These are phyloP conservation scores for Drechslerella stenobrocha DNA, from an alignment of 2,329 filamentous ascomycete genomes.

Conservation along the genomic window DNA sequence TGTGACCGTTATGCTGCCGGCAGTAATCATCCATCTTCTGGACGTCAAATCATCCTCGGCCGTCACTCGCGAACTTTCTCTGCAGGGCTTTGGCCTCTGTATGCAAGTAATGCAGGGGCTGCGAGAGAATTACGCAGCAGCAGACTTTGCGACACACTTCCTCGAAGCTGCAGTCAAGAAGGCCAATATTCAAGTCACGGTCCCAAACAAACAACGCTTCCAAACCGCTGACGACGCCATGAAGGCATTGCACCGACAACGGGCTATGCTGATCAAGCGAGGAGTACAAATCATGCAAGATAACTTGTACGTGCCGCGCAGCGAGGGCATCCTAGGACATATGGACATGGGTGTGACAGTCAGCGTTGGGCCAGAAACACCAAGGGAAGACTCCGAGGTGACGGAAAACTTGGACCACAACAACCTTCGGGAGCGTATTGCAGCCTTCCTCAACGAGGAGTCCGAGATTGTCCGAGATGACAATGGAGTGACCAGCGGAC, in stretches of 20 bases:
- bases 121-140: constrained; percentile 85
- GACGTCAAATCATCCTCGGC: constrained; percentile 84
- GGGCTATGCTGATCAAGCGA: constrained; percentile 38
- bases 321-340: constrained; percentile 36
- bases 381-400: constrained; percentile 38
- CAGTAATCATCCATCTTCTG: constrained; percentile 89
- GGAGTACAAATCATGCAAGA: constrained; percentile 47
- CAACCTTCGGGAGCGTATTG: constrained; percentile 37
- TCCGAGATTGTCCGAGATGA: constrained; percentile 37
- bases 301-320: constrained; percentile 44
- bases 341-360: constrained; percentile 43
- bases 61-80: constrained; percentile 70
- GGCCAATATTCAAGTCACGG: constrained; percentile 73
- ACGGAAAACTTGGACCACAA: constrained; percentile 24
- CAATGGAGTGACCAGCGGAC: constrained; percentile 24
- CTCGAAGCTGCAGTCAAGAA: constrained; percentile 89
- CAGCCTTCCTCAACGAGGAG: constrained; percentile 47
- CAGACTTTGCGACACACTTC: constrained; percentile 95
- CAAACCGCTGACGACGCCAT: constrained; percentile 45
- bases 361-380: constrained; percentile 40
- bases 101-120: constrained; percentile 89
- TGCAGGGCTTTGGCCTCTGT: constrained; percentile 83
- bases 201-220: constrained; percentile 53
- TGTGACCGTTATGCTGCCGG: constrained; percentile 85
- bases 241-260: constrained; percentile 32